Percentiles rank a stretch among this genome's conserved stretches.
phyloP scores from a whole-genome alignment of 1,284 basidiomycete genomes.

The Ganoderma boninense region DNA sequence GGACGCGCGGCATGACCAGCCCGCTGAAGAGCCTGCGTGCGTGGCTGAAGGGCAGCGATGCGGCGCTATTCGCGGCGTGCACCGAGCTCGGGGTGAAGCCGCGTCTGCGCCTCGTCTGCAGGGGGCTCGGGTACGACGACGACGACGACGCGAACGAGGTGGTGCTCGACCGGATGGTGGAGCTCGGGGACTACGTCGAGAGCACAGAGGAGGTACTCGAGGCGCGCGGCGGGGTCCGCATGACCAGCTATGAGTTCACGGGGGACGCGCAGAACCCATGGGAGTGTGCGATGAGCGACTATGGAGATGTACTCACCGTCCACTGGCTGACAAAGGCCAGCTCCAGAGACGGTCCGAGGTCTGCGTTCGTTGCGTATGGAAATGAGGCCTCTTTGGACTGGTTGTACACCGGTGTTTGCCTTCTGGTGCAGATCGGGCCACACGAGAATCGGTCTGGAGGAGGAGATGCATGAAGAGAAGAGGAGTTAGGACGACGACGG shows the following conservation, averaged over 20 bases:
- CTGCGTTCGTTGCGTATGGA: neutral
- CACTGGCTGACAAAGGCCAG: neutral
- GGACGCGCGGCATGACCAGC: neutral
- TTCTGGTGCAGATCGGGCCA: neutral
- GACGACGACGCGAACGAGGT: neutral
- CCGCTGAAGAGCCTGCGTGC: slow-evolving; percentile 6
- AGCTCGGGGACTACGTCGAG: neutral
- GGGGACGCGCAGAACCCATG: neutral
- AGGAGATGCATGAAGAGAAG: neutral
- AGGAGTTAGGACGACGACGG: too few species aligned
- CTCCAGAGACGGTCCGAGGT: neutral
- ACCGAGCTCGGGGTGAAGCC: slow-evolving; percentile 2
- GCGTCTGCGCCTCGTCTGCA: neutral
- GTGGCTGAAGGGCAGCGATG: slow-evolving; percentile 26
- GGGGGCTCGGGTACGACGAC: neutral
- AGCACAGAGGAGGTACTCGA: neutral
- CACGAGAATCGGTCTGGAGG: neutral
- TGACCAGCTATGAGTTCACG: neutral
- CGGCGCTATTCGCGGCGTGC: slow-evolving; percentile 10
- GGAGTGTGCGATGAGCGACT: too few species aligned
- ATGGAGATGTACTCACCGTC: neutral
- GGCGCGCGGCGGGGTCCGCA: too few species aligned
- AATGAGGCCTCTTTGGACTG: slow-evolving; percentile 3
- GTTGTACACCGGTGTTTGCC: neutral
- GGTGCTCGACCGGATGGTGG: neutral